These are phyloP conservation scores for Colletotrichum sp. DNA, from an alignment of 2,329 filamentous ascomycete genomes.

Conservation along the genomic window DNA sequence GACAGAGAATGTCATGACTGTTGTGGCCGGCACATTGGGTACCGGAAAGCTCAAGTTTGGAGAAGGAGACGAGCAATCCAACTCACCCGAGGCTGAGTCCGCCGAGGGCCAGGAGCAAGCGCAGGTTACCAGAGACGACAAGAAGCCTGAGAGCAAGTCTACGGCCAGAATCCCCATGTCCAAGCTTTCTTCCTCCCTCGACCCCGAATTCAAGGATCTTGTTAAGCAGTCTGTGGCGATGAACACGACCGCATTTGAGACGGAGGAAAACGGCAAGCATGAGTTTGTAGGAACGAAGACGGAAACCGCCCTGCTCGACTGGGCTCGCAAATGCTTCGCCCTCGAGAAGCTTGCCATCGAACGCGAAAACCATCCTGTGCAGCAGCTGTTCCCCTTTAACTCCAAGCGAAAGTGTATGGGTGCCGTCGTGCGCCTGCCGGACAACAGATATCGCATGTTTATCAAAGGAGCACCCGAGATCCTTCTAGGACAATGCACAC, in stretches of 20 bases:
- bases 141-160: background rate
- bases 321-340: slow-evolving; percentile 29
- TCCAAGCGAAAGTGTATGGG: slow-evolving; percentile 57
- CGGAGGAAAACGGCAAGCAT: slow-evolving; percentile 43
- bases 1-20: slow-evolving; percentile 68
- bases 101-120: background rate
- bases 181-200: slow-evolving; percentile 29
- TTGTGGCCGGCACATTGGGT: slow-evolving; percentile 60
- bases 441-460: slow-evolving; percentile 45
- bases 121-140: background rate
- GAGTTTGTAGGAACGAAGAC: slow-evolving; percentile 60
- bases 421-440: slow-evolving; percentile 35
- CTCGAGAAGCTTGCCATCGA: slow-evolving; percentile 50
- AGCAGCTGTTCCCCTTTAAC: slow-evolving; percentile 56
- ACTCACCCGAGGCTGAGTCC: background rate
- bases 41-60: slow-evolving; percentile 38
- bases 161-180: background rate
- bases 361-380: slow-evolving; percentile 48
- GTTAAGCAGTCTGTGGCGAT: slow-evolving; percentile 46
- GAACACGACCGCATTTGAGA: slow-evolving; percentile 61
- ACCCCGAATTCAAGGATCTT: slow-evolving; percentile 36
- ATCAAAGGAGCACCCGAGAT: slow-evolving; percentile 62
- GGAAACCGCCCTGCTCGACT: slow-evolving; percentile 55
- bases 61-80: slow-evolving; percentile 29
- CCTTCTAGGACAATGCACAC: slow-evolving; percentile 47